These are phyloP conservation scores for Keithomyces neogunnii DNA, from an alignment of 2,329 filamentous ascomycete species.

Conservation along the genomic window DNA sequence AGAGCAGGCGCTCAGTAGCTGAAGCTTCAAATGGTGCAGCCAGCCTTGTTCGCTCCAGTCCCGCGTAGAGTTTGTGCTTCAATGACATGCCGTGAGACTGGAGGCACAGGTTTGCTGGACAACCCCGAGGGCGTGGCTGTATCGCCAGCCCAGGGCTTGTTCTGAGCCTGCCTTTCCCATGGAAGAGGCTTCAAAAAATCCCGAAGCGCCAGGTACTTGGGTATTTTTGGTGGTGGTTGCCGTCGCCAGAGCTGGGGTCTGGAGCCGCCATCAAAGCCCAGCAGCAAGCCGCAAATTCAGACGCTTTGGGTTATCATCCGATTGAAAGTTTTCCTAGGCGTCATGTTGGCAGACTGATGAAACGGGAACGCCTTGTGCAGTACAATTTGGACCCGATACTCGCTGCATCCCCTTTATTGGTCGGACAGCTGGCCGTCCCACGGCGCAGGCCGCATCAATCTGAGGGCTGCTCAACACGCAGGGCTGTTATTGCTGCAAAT, in stretches of 20 bases:
- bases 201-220: neutral
- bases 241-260: neutral
- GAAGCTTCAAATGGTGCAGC: neutral
- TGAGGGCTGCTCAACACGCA: too few relatives aligned
- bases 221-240: neutral
- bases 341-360: too few relatives aligned
- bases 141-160: neutral
- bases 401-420: too few relatives aligned
- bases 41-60: neutral
- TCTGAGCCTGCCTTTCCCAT: neutral
- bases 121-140: neutral
- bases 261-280: neutral
- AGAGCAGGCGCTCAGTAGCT: too few relatives aligned
- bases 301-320: neutral
- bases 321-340: too few relatives aligned
- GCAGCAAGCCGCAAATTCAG: neutral
- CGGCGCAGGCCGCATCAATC: too few relatives aligned
- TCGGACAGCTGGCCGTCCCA: too few relatives aligned
- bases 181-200: neutral
- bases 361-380: too few relatives aligned
- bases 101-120: neutral
- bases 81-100: neutral
- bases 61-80: too few relatives aligned
- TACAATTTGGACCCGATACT: too few relatives aligned
- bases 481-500: too few relatives aligned